Conservation (phyloP, 768 basidiomycete genomes). For the Hebeloma cylindrosporum region DNA sequence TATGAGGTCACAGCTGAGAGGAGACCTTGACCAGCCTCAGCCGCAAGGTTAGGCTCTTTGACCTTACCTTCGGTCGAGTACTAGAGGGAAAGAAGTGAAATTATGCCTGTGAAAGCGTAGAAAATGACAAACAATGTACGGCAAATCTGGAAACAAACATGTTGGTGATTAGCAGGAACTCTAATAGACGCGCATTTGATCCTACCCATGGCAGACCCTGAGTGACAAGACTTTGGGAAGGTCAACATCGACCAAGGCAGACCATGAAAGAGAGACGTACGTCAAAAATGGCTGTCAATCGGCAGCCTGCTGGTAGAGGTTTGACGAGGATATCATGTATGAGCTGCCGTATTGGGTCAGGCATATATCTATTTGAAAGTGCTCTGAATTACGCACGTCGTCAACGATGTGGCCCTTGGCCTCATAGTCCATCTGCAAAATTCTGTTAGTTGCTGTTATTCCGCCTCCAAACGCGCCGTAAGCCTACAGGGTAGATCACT, state of each 20-base stretch:
- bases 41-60: constrained; percentile 88
- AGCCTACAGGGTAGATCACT: constrained; percentile 89
- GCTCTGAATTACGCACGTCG: constrained; percentile 55
- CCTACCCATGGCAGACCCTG: constrained; percentile 82
- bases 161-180: not conserved
- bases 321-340: constrained; percentile 83
- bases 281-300: constrained; percentile 81
- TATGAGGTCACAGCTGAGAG: constrained; percentile 79
- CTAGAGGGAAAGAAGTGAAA: constrained; percentile 30
- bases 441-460: not conserved
- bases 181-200: not conserved
- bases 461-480: not conserved
- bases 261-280: constrained; percentile 42
- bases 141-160: constrained; percentile 49
- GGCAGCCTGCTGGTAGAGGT: constrained; percentile 81
- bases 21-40: constrained; percentile 86
- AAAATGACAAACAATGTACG: constrained; percentile 53
- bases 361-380: not conserved
- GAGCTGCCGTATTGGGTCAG: constrained; percentile 34
- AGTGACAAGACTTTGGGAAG: constrained; percentile 71
- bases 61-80: constrained; percentile 95
- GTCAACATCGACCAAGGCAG: not conserved
- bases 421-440: constrained; percentile 47
- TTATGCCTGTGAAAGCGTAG: not conserved
- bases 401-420: constrained; percentile 79